Evolutionary conservation across 345 rosid genomes (phyloP).

Genomic region (Erodium maritimum): DNA sequence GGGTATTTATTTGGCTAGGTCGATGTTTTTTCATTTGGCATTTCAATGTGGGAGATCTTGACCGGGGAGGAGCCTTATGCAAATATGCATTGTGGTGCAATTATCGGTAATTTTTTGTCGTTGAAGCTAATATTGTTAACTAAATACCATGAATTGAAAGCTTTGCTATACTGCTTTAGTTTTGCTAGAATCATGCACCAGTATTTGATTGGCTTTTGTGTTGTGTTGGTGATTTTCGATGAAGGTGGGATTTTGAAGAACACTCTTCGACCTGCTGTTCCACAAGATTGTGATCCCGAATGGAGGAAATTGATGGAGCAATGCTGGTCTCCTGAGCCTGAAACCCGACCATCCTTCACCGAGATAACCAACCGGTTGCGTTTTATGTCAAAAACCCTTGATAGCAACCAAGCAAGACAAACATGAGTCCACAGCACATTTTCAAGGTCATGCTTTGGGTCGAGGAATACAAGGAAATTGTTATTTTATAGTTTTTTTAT

Average conservation of each 20-base stretch:
- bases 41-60: conserved; percentile 75
- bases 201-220: background rate
- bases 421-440: no score
- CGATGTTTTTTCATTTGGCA: conserved; percentile 85
- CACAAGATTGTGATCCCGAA: conserved; percentile 35
- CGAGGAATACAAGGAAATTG: background rate
- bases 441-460: background rate
- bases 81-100: conserved; percentile 84
- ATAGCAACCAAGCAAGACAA: no score
- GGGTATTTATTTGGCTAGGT: conserved; percentile 30
- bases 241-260: conserved; percentile 59
- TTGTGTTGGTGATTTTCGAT: conserved; percentile 5
- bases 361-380: conserved; percentile 39
- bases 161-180: background rate
- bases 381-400: conserved; percentile 29
- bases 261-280: conserved; percentile 47
- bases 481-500: background rate
- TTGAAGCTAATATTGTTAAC: no score
- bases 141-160: background rate
- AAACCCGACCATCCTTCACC: conserved; percentile 45
- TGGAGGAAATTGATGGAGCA: conserved; percentile 55
- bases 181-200: background rate
- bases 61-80: conserved; percentile 87
- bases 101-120: conserved; percentile 40
- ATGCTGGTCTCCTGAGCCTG: conserved; percentile 58